phyloP scores from a whole-genome alignment of 73 alveolate species.

The Tetrahymena elliotti region DNA sequence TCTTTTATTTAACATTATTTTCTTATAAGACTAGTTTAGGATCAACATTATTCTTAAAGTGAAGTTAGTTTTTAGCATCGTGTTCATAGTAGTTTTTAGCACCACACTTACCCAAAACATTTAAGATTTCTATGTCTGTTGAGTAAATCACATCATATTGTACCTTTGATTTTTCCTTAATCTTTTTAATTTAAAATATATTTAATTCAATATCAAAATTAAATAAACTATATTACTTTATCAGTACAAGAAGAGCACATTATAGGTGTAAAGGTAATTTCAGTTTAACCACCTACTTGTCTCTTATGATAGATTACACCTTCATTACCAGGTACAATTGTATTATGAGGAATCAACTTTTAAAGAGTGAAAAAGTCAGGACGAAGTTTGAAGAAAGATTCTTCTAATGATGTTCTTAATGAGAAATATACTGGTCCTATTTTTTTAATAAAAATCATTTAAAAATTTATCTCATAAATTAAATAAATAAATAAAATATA shows the following conservation, averaged over 20 bases:
- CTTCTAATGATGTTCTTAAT: not conserved
- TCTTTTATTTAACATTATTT: not conserved
- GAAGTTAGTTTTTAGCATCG: not conserved
- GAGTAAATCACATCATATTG: not conserved
- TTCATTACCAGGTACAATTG: not conserved
- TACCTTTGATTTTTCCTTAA: not conserved
- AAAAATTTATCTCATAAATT: not conserved
- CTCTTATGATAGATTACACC: not conserved
- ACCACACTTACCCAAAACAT: not conserved
- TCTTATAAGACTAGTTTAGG: not conserved
- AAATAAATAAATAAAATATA: not conserved
- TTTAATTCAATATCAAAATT: too few species aligned
- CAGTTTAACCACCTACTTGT: not conserved
- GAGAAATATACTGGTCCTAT: not conserved
- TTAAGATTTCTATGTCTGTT: not conserved
- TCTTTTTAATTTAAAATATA: not conserved
- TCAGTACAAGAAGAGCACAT: not conserved
- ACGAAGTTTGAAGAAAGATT: not conserved
- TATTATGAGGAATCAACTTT: not conserved
- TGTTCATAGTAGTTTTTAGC: not conserved
- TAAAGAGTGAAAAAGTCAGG: not conserved
- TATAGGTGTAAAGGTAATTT: not conserved
- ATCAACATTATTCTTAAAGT: not conserved
- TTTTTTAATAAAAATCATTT: not conserved
- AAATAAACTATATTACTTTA: too few species aligned